Evolutionary conservation across 1,139 yeast genomes (phyloP).

Genomic region (Ogataea hybrid): DNA sequence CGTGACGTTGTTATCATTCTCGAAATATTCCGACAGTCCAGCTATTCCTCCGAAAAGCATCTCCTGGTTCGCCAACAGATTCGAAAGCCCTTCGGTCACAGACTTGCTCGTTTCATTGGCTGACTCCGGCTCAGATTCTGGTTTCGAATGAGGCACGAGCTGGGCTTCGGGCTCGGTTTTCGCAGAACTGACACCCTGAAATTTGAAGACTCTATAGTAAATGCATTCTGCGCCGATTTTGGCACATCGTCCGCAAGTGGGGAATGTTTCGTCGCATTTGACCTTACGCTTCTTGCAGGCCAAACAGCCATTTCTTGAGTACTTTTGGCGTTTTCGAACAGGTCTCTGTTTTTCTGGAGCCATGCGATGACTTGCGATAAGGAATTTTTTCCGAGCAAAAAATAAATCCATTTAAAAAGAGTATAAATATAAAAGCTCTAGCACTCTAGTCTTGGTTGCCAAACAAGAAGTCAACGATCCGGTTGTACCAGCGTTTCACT

Average conservation of each 20-base stretch:
- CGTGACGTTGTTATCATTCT: slow-evolving; percentile 4
- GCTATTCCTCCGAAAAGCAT: slow-evolving; percentile 24
- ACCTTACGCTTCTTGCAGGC: slow-evolving; percentile 53
- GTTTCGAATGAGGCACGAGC: background rate
- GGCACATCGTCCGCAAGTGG: slow-evolving; percentile 54
- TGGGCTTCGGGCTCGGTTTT: background rate
- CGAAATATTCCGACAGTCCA: slow-evolving; percentile 18
- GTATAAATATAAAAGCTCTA: background rate
- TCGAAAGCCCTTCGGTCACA: slow-evolving; percentile 19
- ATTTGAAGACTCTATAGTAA: slow-evolving; percentile 34
- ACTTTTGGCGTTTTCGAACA: slow-evolving; percentile 43
- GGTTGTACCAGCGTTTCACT: slow-evolving; percentile 12
- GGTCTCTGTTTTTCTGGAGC: slow-evolving; percentile 2
- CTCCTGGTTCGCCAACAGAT: slow-evolving; percentile 25
- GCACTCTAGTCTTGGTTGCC: slow-evolving; percentile 6
- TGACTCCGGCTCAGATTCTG: background rate
- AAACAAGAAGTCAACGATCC: slow-evolving; percentile 12
- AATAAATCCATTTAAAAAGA: background rate
- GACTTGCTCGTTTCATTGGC: background rate
- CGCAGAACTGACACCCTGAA: slow-evolving; percentile 14
- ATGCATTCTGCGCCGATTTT: slow-evolving; percentile 46
- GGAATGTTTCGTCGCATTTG: slow-evolving; percentile 57
- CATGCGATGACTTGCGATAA: slow-evolving; percentile 1
- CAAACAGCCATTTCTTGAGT: slow-evolving; percentile 54
- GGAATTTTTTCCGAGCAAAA: background rate